phyloP scores from a whole-genome alignment of 495 filamentous ascomycete genomes.

The Talaromyces stipitatus region DNA sequence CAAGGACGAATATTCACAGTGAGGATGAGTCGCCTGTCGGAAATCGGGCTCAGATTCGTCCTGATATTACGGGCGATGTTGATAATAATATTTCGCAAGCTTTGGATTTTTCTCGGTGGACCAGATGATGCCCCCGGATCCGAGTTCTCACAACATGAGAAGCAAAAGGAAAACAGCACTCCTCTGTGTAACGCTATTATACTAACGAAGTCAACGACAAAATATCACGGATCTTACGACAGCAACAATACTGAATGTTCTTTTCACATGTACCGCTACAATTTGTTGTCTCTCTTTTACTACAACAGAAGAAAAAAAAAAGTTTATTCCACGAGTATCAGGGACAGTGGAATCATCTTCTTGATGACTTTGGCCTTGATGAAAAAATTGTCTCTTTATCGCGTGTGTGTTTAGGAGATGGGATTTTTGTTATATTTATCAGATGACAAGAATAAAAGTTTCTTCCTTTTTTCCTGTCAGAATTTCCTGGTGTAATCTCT shows the following conservation, averaged over 20 bases:
- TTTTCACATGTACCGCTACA: not conserved
- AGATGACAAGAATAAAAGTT: not conserved
- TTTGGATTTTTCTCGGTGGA: conserved; percentile 39
- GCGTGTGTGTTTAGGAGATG: no score
- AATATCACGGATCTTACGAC: not conserved
- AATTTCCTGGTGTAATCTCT: not conserved
- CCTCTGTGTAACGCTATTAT: not conserved
- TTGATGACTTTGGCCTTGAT: not conserved
- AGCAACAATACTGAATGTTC: not conserved
- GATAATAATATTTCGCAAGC: conserved; percentile 33
- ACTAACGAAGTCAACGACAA: conserved; percentile 4
- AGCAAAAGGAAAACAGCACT: not conserved
- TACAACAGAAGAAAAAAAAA: not conserved
- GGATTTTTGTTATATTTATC: not conserved
- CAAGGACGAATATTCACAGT: conserved; percentile 36
- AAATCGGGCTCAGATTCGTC: conserved; percentile 12
- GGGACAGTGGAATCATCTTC: not conserved
- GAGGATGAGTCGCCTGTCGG: conserved; percentile 27
- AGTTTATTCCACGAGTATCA: not conserved
- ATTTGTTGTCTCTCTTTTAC: not conserved
- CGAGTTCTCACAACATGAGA: not conserved
- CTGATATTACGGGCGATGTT: conserved; percentile 29
- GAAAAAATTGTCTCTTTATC: no score
- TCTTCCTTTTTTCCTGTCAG: not conserved
- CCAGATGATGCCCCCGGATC: no score